Evolutionary conservation across 805 yeast genomes (phyloP), one percentile per base, ranked within the genome.

Genomic region (Huiozyma sinensis): DNA sequence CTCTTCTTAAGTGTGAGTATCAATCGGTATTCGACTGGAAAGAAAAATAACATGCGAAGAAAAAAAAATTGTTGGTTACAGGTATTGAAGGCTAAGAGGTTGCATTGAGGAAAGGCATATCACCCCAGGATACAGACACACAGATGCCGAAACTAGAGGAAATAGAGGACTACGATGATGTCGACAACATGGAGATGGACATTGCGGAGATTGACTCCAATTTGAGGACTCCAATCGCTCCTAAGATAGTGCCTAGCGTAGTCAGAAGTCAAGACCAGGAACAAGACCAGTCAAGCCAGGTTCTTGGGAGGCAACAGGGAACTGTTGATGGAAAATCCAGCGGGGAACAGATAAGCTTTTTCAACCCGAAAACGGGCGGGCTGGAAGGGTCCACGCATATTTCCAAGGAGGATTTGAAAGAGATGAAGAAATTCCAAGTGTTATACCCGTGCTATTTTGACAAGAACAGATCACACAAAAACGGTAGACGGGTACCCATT

Each of bases 381-480:
- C 44, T 57, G 27, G 61, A 57, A 44, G 50, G 53, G 33, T 48
- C 53, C 43, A 49, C 53, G 40, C 53, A 46, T 45, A 53, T 80
- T 46, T 57, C 72, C 6, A 73, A 73, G 36, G 79, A 78, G 50
- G 82, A 82, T 50, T 63, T 77, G 44, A 75, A 76, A 48, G 80
- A 81, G 58, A 71, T 87, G 52, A 78, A 77, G 57, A 63, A 68
- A 42, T 77, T 88, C 70, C 90, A 84, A 61, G 60, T 84, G 38
- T 52, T 90, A 31, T 92, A 92, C 59, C 98, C 98, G 30, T 82
- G 95, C 56, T 90, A 92, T 66, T 92, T 90, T 62, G 97, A 90
- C 65, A 72, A 67, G 43, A 74, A 74, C 49, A 73, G 95, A 62
- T 70, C 88, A 4, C 84, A 79, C 53, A 71, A 72, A 43, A 77